A percentile compares a stretch with the other conserved stretches of the same genome.
Evolutionary conservation across 1,139 yeast species (phyloP).

Genomic region (Lizanozyma gosingica): DNA sequence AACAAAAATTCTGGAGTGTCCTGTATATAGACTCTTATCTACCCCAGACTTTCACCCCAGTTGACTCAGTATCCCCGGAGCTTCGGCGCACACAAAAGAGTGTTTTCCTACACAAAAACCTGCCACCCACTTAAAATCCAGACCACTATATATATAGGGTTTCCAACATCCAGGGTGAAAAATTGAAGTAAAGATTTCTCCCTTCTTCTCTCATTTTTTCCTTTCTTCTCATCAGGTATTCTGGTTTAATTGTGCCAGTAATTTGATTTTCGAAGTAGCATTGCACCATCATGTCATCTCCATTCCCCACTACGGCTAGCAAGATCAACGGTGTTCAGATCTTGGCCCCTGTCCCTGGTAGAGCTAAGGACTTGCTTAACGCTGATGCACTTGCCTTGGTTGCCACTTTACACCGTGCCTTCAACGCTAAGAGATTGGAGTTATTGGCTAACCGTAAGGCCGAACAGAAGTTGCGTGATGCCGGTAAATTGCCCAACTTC

Average conservation of each 20-base stretch:
- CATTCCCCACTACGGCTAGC: constrained; percentile 37
- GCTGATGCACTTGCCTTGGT: constrained; percentile 65
- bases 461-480: constrained; percentile 55
- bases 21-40: too few relatives aligned
- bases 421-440: constrained; percentile 51
- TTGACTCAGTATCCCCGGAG: not conserved
- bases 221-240: not conserved
- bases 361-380: constrained; percentile 55
- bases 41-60: not conserved
- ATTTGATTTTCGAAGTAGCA: too few relatives aligned
- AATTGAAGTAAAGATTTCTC: not conserved
- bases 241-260: too few relatives aligned
- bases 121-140: not conserved
- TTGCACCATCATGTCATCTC: constrained; percentile 30
- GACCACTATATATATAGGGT: not conserved
- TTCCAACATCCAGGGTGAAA: not conserved
- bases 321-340: constrained; percentile 57
- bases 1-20: too few relatives aligned
- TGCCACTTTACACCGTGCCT: constrained; percentile 66
- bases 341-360: constrained; percentile 51
- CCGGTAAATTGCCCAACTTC: constrained; percentile 64
- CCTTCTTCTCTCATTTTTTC: too few relatives aligned
- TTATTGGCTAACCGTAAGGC: constrained; percentile 52
- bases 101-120: not conserved
- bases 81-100: not conserved